Percentiles rank a stretch among this genome's conserved stretches.
phyloP scores from a whole-genome alignment of 257 asterid genomes.

The Jaltomata sinuosa region DNA sequence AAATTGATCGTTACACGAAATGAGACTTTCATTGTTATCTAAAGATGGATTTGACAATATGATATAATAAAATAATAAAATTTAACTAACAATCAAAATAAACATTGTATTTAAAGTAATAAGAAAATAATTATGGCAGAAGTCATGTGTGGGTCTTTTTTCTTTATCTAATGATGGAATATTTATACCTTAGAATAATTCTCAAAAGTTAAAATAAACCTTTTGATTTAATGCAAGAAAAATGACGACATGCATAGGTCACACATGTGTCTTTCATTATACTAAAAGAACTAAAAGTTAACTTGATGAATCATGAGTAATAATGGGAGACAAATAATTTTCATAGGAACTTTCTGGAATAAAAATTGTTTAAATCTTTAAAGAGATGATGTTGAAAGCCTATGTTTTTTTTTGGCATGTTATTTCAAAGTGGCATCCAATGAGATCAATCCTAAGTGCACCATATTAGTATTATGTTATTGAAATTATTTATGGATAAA shows the following conservation, averaged over 20 bases:
- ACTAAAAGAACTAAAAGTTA: not conserved
- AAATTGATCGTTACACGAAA: too few species aligned
- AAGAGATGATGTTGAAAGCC: not conserved
- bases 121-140: not conserved
- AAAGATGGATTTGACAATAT: too few species aligned
- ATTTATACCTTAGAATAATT: not conserved
- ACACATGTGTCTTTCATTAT: not conserved
- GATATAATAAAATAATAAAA: too few species aligned
- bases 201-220: not conserved
- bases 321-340: not conserved
- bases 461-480: not conserved
- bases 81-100: too few species aligned
- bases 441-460: not conserved
- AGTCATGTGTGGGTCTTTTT: not conserved
- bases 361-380: not conserved
- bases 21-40: too few species aligned
- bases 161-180: not conserved
- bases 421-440: not conserved
- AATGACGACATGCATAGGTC: not conserved
- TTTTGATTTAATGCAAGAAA: not conserved
- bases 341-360: not conserved
- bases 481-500: not conserved
- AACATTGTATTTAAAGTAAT: too few species aligned
- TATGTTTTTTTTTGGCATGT: not conserved
- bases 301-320: not conserved